Evolutionary conservation across 345 rosid genomes (phyloP).

Genomic region (Trapa bicornis): DNA sequence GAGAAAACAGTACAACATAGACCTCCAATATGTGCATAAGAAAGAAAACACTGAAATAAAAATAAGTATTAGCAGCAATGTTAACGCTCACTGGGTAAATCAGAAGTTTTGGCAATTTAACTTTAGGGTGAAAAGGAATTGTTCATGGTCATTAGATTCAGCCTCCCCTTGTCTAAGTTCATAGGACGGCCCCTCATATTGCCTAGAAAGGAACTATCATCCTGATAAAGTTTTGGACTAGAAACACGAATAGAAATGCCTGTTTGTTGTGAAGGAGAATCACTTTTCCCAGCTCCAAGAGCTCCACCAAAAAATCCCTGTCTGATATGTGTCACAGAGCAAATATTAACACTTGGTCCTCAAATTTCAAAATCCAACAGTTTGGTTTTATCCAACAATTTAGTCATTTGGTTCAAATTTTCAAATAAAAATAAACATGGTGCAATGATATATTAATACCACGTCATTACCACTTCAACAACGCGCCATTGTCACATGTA

Average conservation of each 20-base stretch:
- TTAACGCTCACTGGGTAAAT: slow-evolving; percentile 6
- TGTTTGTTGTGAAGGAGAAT: slow-evolving; percentile 40
- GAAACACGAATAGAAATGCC: slow-evolving; percentile 52
- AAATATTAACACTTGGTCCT: slow-evolving; percentile 8
- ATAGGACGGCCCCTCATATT: slow-evolving; percentile 66
- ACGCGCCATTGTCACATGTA: too few species aligned
- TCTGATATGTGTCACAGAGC: slow-evolving; percentile 22
- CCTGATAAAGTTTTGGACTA: slow-evolving; percentile 50
- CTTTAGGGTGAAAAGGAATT: slow-evolving; percentile 8
- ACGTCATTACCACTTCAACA: too few species aligned
- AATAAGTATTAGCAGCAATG: slow-evolving; percentile 3
- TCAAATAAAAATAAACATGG: too few species aligned
- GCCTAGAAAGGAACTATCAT: slow-evolving; percentile 38
- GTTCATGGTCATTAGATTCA: slow-evolving; percentile 54
- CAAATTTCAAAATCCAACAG: neutral
- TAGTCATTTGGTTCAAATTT: too few species aligned
- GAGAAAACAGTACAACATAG: slow-evolving; percentile 6
- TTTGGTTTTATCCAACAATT: too few species aligned
- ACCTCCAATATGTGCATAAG: neutral
- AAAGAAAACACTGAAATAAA: neutral
- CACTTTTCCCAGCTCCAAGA: slow-evolving; percentile 58
- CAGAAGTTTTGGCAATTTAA: neutral
- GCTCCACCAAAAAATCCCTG: slow-evolving; percentile 61
- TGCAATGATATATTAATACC: too few species aligned
- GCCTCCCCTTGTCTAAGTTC: slow-evolving; percentile 73